Evolutionary conservation across 352 stramenopile genomes (phyloP).

Genomic region (Phytophthora quininea): DNA sequence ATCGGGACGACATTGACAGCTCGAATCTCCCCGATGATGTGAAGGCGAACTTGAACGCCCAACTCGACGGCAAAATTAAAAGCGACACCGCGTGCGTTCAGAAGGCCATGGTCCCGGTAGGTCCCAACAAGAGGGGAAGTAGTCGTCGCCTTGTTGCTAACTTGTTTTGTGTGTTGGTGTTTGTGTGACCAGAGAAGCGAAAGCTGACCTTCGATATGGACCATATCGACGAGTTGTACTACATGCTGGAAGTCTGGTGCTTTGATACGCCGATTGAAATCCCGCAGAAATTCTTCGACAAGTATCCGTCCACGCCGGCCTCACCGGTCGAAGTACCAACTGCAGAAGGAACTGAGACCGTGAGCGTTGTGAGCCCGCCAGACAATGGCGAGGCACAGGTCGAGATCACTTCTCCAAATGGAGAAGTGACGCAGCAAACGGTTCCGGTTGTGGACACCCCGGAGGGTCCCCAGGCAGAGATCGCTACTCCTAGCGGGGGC

Average conservation of each 20-base stretch:
- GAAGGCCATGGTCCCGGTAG: slow-evolving; percentile 49
- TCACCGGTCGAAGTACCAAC: slow-evolving; percentile 12
- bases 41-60: slow-evolving; percentile 39
- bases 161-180: not conserved
- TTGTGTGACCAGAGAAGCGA: slow-evolving; percentile 36
- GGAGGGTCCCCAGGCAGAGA: slow-evolving; percentile 1
- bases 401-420: too few species aligned
- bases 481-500: not conserved
- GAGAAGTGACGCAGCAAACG: slow-evolving; percentile 2
- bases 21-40: slow-evolving; percentile 40
- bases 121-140: too few species aligned
- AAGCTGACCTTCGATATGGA: slow-evolving; percentile 29
- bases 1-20: slow-evolving; percentile 30
- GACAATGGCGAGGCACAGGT: slow-evolving; percentile 9
- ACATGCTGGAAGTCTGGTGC: too few species aligned
- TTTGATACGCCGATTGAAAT: slow-evolving; percentile 45
- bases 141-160: too few species aligned
- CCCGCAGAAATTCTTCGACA: slow-evolving; percentile 36
- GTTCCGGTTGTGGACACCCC: not conserved
- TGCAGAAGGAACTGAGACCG: slow-evolving; percentile 5
- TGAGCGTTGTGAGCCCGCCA: slow-evolving; percentile 10
- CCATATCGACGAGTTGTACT: slow-evolving; percentile 40
- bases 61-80: slow-evolving; percentile 49
- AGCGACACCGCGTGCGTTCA: too few species aligned
- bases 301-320: slow-evolving; percentile 27